Evolutionary conservation across 768 basidiomycete species (phyloP).

Genomic region (Phylloporus scabripes): DNA sequence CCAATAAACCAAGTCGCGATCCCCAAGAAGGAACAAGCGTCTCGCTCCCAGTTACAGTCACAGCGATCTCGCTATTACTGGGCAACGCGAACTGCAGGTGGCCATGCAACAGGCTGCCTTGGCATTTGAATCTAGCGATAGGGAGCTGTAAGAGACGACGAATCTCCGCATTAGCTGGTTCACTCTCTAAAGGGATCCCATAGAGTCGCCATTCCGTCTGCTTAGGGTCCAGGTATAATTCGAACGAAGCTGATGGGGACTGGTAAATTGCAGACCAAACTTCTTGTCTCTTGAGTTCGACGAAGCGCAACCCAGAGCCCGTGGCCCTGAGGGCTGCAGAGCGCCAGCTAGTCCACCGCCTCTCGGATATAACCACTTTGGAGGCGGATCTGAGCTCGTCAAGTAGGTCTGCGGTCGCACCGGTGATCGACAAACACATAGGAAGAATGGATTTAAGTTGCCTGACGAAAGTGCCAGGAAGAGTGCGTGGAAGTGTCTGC

Average conservation of each 20-base stretch:
- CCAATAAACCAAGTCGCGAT: constrained; percentile 66
- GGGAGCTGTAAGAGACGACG: constrained; percentile 69
- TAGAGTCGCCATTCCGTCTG: constrained; percentile 87
- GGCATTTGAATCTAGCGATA: constrained; percentile 66
- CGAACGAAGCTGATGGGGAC: constrained; percentile 62
- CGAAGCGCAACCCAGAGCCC: constrained; percentile 68
- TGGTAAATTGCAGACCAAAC: constrained; percentile 81
- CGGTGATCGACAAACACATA: constrained; percentile 69
- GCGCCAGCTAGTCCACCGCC: constrained; percentile 66
- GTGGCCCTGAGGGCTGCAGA: constrained; percentile 58
- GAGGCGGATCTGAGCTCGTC: constrained; percentile 41
- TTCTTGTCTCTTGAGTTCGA: constrained; percentile 81
- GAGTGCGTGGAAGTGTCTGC: constrained; percentile 49
- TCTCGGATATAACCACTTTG: constrained; percentile 41
- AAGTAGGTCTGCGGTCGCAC: constrained; percentile 47
- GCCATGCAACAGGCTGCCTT: constrained; percentile 55
- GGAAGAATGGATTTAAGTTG: constrained; percentile 76
- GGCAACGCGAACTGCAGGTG: constrained; percentile 82
- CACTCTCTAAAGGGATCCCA: constrained; percentile 57
- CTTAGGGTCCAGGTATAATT: constrained; percentile 69
- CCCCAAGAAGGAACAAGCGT: constrained; percentile 83
- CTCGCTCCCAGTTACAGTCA: constrained; percentile 55
- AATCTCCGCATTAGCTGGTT: constrained; percentile 75
- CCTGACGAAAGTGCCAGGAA: constrained; percentile 69
- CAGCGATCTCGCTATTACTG: constrained; percentile 42